These are phyloP conservation scores for Backusella mclennaniae DNA, from an alignment of 192 early-diverging fungal species.

Conservation along the genomic window DNA sequence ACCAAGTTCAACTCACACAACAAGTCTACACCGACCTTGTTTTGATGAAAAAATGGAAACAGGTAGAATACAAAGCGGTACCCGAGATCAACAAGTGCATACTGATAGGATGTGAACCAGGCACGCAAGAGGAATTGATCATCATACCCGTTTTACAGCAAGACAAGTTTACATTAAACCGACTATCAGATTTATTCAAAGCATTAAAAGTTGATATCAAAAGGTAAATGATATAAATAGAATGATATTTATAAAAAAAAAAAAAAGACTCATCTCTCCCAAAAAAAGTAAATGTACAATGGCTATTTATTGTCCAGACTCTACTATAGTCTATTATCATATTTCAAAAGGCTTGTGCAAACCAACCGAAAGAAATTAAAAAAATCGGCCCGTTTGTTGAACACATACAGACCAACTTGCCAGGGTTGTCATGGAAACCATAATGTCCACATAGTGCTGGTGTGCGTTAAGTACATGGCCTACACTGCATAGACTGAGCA, in stretches of 20 bases:
- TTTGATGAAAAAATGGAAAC: constrained; percentile 9
- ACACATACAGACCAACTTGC: not conserved
- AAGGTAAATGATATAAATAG: not conserved
- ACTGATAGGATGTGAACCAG: not conserved
- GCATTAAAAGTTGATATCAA: not conserved
- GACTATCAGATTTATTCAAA: not conserved
- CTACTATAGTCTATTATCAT: constrained; percentile 24
- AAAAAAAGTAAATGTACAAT: constrained; percentile 17
- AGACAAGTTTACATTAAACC: not conserved
- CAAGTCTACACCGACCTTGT: constrained; percentile 3
- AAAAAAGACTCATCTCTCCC: not conserved
- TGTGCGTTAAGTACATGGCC: not conserved
- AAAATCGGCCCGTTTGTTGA: not conserved
- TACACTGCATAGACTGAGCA: not conserved
- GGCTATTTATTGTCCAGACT: constrained; percentile 19
- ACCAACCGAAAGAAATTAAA: constrained; percentile 8
- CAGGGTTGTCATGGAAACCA: not conserved
- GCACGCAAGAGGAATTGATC: not conserved
- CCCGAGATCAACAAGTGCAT: not conserved
- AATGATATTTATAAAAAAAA: not conserved
- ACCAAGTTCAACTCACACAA: not conserved
- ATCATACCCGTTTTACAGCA: not conserved
- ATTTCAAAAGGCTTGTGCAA: not conserved
- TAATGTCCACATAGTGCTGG: not conserved
- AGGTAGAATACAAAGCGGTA: not conserved